Percentiles rank a stretch among this genome's conserved stretches.
phyloP scores from a whole-genome alignment of 495 filamentous ascomycete genomes.

The Lineolata rhizophorae region DNA sequence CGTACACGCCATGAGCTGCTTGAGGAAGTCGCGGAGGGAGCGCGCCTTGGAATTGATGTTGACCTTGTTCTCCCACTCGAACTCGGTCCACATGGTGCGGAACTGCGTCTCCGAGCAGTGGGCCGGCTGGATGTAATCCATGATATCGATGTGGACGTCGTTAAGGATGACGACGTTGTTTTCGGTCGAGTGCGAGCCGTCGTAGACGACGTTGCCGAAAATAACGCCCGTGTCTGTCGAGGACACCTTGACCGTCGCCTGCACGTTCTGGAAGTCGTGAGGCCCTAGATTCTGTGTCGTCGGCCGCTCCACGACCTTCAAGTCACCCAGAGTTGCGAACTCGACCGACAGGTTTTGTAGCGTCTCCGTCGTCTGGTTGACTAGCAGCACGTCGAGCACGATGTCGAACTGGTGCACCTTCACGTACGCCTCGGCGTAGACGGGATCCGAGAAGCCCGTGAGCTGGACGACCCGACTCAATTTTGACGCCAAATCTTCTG shows the following conservation, averaged over 20 bases:
- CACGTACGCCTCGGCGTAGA: conserved; percentile 96
- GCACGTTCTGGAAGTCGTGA: conserved; percentile 92
- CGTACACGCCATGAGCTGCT: conserved; percentile 88
- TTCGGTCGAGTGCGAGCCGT: conserved; percentile 85
- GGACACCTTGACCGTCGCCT: conserved; percentile 97
- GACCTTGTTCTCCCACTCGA: conserved; percentile 99
- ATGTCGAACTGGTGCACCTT: conserved; percentile 99
- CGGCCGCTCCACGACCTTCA: conserved; percentile 93
- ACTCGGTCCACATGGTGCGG: conserved; percentile 99
- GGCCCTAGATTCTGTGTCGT: conserved; percentile 88
- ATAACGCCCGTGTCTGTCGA: conserved; percentile 98
- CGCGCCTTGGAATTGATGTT: conserved; percentile 98
- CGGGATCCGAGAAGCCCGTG: conserved; percentile 94
- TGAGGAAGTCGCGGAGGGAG: conserved; percentile 75
- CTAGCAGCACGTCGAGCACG: conserved; percentile 84
- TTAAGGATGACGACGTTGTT: conserved; percentile 96
- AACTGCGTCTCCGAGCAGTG: conserved; percentile 96
- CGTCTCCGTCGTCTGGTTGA: conserved; percentile 94
- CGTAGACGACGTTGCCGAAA: conserved; percentile 97
- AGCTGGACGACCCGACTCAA: conserved; percentile 90
- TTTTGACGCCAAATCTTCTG: conserved; percentile 79
- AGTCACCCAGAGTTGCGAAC: conserved; percentile 90
- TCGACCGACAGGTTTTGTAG: conserved; percentile 94
- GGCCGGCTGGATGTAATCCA: conserved; percentile 99
- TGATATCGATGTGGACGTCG: conserved; percentile 97